Evolutionary conservation across 305 asterid species (phyloP), one percentile per base, ranked within the genome.

Genomic region (Fraxinus nigra): DNA sequence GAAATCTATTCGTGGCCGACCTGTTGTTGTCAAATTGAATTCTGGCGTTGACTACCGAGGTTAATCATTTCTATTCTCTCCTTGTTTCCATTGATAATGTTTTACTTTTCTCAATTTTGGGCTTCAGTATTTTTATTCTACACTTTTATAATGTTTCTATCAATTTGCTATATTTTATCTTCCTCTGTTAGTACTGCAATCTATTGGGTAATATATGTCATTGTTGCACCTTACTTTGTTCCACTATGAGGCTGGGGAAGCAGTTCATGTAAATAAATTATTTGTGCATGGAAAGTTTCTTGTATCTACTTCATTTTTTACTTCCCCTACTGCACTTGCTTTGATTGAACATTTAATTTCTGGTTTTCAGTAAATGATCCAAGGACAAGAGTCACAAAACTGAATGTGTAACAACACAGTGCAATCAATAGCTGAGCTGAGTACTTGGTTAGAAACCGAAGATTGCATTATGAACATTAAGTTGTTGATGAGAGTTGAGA

Each of bases 11-110:
- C 98, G 98, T 38, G 98, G 98, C 8, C 91, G 98, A 65, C 98
- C 98, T 34, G 97, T 95, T 81, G 99, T 95, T 10, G 98, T 95
- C 88, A 95, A 95, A 86, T 83, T 93, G 90, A 95, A 95, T 84
- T 95, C 98, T 4, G 99, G 98, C 54, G 98, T 95, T 72, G 99
- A 95, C 79, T 95, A 95, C 80, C 84, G 98, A 91, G 98, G 98
- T 93, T 10, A 34, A 79, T 84, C 67, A 14, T 79, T 43, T 32
- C 72, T 22, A 33, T 73, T 40, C 7, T 20, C n/a, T 3, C 40
- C 59, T 24, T 30, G 38, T 76, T 26, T 74, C 7, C 67, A 46
- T 38, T 75, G 28, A 14, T 54, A 5, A 3, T 26, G 20, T 37
- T 24, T 48, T 48, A 48, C 20, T 48, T 20, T 77, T 37, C 18